phyloP scores from a whole-genome alignment of 805 yeast species.

The Wickerhamomyces sydowiorum region DNA sequence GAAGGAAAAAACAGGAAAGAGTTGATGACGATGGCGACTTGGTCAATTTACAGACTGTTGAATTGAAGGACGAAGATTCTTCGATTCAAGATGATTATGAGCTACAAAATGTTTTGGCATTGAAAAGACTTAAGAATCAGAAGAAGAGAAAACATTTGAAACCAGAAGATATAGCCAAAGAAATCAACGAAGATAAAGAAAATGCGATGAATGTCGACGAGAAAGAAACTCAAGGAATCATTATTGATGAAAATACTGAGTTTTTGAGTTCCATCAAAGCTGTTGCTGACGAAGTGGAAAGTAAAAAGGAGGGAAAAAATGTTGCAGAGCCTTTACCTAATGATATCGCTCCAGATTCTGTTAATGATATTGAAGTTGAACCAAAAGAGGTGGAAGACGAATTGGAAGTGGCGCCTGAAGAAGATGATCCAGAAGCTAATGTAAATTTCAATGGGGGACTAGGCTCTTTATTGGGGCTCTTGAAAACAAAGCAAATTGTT shows the following conservation, averaged over 20 bases:
- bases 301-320: background rate
- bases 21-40: slow-evolving; percentile 17
- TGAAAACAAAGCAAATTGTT: slow-evolving; percentile 16
- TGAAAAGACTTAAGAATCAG: slow-evolving; percentile 10
- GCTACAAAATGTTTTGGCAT: slow-evolving; percentile 20
- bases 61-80: slow-evolving; percentile 20
- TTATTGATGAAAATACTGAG: slow-evolving; percentile 31
- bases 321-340: background rate
- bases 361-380: background rate
- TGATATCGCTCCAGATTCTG: background rate
- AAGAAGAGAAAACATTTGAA: slow-evolving; percentile 12
- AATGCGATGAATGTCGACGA: slow-evolving; percentile 12
- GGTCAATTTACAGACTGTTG: slow-evolving; percentile 18
- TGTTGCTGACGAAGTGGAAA: slow-evolving; percentile 1
- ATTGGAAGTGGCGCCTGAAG: background rate
- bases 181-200: slow-evolving; percentile 14
- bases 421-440: slow-evolving; percentile 2
- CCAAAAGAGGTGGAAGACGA: background rate
- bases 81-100: slow-evolving; percentile 17
- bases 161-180: slow-evolving; percentile 17
- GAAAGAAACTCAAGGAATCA: slow-evolving; percentile 12
- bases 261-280: slow-evolving; percentile 25
- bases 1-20: slow-evolving; percentile 6
- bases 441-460: slow-evolving; percentile 18
- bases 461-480: slow-evolving; percentile 16